phyloP scores from a whole-genome alignment of 2,329 filamentous ascomycete genomes.

The Aspergillus chevalieri region DNA sequence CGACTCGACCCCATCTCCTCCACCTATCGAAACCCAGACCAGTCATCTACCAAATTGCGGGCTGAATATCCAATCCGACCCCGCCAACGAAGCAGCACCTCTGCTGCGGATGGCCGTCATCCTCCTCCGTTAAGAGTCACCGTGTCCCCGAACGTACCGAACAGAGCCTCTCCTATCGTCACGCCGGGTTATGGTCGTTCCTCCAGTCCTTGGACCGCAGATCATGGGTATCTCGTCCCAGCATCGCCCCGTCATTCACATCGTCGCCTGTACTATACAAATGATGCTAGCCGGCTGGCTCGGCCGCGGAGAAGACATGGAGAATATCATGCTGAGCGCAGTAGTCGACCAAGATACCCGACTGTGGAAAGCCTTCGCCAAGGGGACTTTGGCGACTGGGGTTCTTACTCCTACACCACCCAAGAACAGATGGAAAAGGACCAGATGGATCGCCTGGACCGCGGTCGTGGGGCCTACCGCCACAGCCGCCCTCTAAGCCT shows the following conservation, averaged over 20 bases:
- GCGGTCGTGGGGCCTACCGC: slow-evolving; percentile 18
- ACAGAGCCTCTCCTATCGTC: slow-evolving; percentile 22
- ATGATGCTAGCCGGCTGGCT: slow-evolving; percentile 27
- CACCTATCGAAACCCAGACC: slow-evolving; percentile 25
- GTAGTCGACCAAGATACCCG: slow-evolving; percentile 22
- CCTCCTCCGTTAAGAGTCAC: slow-evolving; percentile 19
- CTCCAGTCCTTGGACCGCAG: slow-evolving; percentile 26
- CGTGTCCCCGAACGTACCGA: slow-evolving; percentile 18
- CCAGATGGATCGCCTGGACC: slow-evolving; percentile 31
- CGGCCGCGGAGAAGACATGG: slow-evolving; percentile 17
- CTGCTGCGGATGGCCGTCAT: slow-evolving; percentile 21
- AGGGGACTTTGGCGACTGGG: slow-evolving; percentile 36
- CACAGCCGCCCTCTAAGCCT: slow-evolving; percentile 35
- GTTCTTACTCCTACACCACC: slow-evolving; percentile 45
- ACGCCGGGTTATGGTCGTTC: slow-evolving; percentile 24
- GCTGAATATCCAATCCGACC: slow-evolving; percentile 35
- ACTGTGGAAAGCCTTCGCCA: slow-evolving; percentile 23
- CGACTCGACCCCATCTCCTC: slow-evolving; percentile 29
- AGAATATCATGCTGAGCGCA: slow-evolving; percentile 21
- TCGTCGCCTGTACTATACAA: slow-evolving; percentile 28
- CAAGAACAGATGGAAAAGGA: slow-evolving; percentile 44
- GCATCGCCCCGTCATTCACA: slow-evolving; percentile 26
- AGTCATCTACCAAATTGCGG: slow-evolving; percentile 23
- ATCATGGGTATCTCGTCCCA: slow-evolving; percentile 28
- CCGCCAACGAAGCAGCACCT: slow-evolving; percentile 30